Base-by-base conservation (phyloP, 306 rosid genomes). In the Vigna hirtella region DNA sequence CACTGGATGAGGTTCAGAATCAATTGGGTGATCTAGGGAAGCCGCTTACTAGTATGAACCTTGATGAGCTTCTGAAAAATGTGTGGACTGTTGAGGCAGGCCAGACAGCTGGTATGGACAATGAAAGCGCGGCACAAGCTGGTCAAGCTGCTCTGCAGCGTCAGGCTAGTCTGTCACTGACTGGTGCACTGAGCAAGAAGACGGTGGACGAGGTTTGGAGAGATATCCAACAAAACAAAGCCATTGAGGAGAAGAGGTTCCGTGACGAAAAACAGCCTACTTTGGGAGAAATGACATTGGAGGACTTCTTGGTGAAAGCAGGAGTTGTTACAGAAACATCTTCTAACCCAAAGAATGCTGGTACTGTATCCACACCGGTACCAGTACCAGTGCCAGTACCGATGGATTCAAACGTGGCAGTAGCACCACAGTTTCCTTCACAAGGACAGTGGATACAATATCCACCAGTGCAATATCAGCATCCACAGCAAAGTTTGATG, bases 201-300 rank as follows among this genome's bases (percentile, higher is more conserved):
- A 96, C 99, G 10, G 99, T 96, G 6, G 97, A 93, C 72, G 98
- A 96, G 91, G 98, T 96, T 74, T 96, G 99, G 99, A 89, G 81
- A 85, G 98, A 96, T 76, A 96, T 96, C 77, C 98, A 91, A 68
- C 93, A 91, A 85, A 85, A 83, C 77, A 96, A 96, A 86, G 59
- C 78, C 36, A 70, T 8, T 1, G 88, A 79, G 76, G 90, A 87
- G 80, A 89, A 84, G 91, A 87, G 82, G 74, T 59, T 89, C 11
- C 89, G 81, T 57, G 99, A 93, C 34, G 22, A 20, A 20, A 85
- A 93, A 70, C 97, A 85, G 14, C 84, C 91, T 70, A 96, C 99
- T 49, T 83, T 93, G 77, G 99, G 99, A 59, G 99, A 96, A 91
- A 91, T 96, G 98, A 96, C 99, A 30, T 86, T 96, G 79, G 99